Percentiles rank a stretch among this genome's conserved stretches.
phyloP scores from a whole-genome alignment of 176 grass and related monocot species.

The Hyparrhenia diplandra region DNA sequence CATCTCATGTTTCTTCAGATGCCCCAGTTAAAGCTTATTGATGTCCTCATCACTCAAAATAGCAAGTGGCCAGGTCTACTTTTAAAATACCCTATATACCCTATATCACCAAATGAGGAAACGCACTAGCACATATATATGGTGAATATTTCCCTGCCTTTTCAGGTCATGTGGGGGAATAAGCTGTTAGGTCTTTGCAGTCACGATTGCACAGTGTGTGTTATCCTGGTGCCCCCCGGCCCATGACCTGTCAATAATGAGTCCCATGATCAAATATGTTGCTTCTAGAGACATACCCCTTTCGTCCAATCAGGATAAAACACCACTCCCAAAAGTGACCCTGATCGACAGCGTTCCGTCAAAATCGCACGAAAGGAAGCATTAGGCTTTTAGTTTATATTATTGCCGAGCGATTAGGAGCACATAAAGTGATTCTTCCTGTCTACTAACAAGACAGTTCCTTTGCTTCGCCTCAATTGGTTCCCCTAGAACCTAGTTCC shows the following conservation, averaged over 20 bases:
- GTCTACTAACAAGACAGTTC: constrained; percentile 37
- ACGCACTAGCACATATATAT: constrained; percentile 12
- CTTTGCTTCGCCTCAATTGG: constrained; percentile 31
- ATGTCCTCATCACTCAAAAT: constrained; percentile 1
- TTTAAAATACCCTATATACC: background rate
- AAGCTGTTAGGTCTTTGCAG: background rate
- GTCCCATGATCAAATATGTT: constrained; percentile 18
- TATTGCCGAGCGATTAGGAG: constrained; percentile 19
- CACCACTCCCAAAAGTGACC: constrained; percentile 1
- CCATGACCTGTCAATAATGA: constrained; percentile 23
- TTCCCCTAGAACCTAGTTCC: constrained; percentile 36
- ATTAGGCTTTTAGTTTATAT: constrained; percentile 24
- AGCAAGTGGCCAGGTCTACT: constrained; percentile 9
- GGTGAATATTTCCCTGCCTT: background rate
- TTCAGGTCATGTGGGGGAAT: background rate
- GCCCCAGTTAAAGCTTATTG: background rate
- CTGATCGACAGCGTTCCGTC: constrained; percentile 14
- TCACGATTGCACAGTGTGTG: constrained; percentile 3
- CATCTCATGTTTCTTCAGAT: constrained; percentile 12
- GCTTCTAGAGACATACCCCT: constrained; percentile 37
- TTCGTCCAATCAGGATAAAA: constrained; percentile 24
- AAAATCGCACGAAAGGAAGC: constrained; percentile 37
- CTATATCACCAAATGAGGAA: constrained; percentile 22
- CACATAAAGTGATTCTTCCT: constrained; percentile 45
- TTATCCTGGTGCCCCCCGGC: background rate